Base-by-base conservation (phyloP, 2,329 filamentous ascomycete species). In the Orbilia brochopaga region DNA sequence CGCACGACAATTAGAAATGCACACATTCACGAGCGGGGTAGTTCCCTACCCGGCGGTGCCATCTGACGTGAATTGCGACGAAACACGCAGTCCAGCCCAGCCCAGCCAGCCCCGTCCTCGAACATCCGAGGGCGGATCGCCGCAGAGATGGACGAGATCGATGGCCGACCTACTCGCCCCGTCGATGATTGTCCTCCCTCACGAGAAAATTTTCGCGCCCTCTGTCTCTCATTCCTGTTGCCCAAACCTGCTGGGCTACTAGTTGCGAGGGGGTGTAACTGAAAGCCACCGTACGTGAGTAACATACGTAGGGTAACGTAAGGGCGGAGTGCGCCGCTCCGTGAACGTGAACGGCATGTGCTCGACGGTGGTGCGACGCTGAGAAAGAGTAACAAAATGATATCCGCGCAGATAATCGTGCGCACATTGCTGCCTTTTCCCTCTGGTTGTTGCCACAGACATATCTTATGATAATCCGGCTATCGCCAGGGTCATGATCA, bases 241-340 rank as follows among this genome's bases (percentile, higher is more conserved):
- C 27, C 27, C 4, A 32, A 32, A 8, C 27, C 4, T 32, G 8
- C 27, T 3, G 27, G 4, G 27, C 27, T 4, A 8, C 27, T 32
- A 3, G 8, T 3, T 8, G 27, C 27, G 27, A 32, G 4, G 27
- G 3, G 8, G 8, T 8, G 27, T 32, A 32, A 32, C 27, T 3
- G 4, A 8, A 32, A 8, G 4, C 4, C 4, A 32, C 4, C 27
- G 27, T 32, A 32, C 27, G 27, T 32, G 8, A 3, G 27, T 32
- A 32, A 32, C 27, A 17, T 48, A 19, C 8, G 11, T 6, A 48
- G 44, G 15, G 11, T 48, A 48, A 21, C 44, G 10, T 10, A 15
- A 44, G 19, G 44, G 44, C 44, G 44, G 44, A 48, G 44, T 19
- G 44, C 44, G 44, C 44, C n/a, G 44, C 44, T 48, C 44, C 8